Percentiles rank a stretch among this genome's conserved stretches.
Evolutionary conservation across 2,329 filamentous ascomycete species (phyloP).

Genomic region (Dactylellina cionopaga): DNA sequence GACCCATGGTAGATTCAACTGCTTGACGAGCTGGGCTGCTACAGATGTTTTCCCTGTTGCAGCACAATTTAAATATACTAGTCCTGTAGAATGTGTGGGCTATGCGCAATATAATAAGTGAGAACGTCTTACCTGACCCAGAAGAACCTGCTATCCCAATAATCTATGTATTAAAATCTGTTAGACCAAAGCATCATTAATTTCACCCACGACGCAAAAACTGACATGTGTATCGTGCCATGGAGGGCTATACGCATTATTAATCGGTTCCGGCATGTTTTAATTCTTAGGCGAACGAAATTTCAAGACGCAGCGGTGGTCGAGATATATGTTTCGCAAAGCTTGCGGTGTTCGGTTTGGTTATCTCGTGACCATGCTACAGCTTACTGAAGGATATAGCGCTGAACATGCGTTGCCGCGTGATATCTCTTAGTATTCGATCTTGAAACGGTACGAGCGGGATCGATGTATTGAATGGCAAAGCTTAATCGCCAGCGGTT

Average conservation of each 20-base stretch:
- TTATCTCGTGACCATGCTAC: slow-evolving; percentile 12
- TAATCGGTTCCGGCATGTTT: slow-evolving; percentile 65
- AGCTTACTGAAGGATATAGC: not conserved
- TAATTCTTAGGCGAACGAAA: not conserved
- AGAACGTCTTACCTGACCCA: slow-evolving; percentile 70
- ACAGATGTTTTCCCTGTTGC: slow-evolving; percentile 83
- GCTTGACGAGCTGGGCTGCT: slow-evolving; percentile 87
- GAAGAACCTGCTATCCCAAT: slow-evolving; percentile 96
- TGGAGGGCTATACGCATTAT: slow-evolving; percentile 77
- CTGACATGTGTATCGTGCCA: slow-evolving; percentile 84
- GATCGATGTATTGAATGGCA: no score
- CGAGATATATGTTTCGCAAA: no score
- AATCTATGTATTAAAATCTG: slow-evolving; percentile 64
- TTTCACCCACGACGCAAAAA: no score
- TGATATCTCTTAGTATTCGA: not conserved
- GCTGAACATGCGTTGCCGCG: not conserved
- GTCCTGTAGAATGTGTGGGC: no score
- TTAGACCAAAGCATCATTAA: no score
- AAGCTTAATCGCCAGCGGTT: no score
- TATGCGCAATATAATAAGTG: not conserved
- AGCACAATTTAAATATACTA: not conserved
- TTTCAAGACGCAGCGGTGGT: no score
- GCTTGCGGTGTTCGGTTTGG: no score
- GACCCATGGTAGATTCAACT: slow-evolving; percentile 94
- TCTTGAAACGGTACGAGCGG: no score